Evolutionary conservation across 305 asterid species (phyloP).

Genomic region (Solanum chacoense): DNA sequence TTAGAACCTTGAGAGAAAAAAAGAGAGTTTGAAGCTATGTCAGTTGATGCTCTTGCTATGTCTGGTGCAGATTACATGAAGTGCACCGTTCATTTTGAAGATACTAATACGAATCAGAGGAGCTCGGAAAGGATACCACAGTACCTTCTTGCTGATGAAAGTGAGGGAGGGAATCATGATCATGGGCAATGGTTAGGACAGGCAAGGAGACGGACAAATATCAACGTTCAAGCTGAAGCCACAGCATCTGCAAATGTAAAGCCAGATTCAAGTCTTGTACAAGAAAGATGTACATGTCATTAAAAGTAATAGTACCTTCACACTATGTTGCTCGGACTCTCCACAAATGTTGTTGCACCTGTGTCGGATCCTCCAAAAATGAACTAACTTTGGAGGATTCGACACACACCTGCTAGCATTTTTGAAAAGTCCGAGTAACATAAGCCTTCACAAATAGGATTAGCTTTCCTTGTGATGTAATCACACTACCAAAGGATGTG

Average conservation of each 20-base stretch:
- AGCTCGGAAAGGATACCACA: neutral
- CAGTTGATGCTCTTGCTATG: conserved; percentile 30
- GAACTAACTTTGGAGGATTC: neutral
- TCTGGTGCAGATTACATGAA: conserved; percentile 16
- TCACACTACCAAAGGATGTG: neutral
- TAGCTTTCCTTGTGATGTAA: neutral
- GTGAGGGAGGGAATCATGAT: neutral
- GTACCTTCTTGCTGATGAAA: neutral
- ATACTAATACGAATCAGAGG: neutral
- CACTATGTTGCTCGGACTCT: neutral
- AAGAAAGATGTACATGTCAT: neutral
- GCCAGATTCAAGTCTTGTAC: neutral
- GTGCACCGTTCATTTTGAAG: neutral
- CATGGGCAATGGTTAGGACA: neutral
- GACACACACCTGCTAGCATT: neutral
- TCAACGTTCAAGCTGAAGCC: neutral
- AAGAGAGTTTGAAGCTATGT: neutral
- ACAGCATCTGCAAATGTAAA: neutral
- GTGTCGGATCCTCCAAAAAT: neutral
- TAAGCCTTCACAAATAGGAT: neutral
- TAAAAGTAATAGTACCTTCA: neutral
- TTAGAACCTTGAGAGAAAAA: neutral
- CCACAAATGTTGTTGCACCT: neutral
- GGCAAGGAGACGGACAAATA: neutral
- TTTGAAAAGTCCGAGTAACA: neutral